Conservation (phyloP, 2,329 filamentous ascomycete species). For the Alternaria sp. region DNA sequence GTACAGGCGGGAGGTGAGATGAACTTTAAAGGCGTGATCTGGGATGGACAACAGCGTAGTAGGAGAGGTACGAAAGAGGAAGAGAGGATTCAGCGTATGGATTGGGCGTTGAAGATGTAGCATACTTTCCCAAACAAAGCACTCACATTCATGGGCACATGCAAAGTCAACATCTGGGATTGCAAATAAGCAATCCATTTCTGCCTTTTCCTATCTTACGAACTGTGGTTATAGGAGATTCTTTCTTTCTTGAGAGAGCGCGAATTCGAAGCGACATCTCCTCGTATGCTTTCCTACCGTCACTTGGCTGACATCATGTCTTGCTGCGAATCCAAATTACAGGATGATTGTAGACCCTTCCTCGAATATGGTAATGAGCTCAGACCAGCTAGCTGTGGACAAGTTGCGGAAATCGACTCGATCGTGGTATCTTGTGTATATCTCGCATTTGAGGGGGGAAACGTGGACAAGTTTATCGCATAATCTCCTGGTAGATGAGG, state of each 20-base stretch:
- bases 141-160: background rate
- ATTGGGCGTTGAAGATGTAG: slow-evolving; percentile 1
- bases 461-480: slow-evolving; percentile 60
- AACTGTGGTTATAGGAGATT: slow-evolving; percentile 14
- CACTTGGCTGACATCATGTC: slow-evolving; percentile 10
- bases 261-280: slow-evolving; percentile 6
- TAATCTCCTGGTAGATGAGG: slow-evolving; percentile 98
- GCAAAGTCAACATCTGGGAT: background rate
- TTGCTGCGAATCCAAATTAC: slow-evolving; percentile 19
- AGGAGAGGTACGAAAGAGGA: background rate
- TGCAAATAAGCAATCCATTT: slow-evolving; percentile 19
- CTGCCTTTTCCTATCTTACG: slow-evolving; percentile 13
- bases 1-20: background rate
- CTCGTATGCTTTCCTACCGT: background rate
- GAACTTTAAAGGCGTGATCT: background rate
- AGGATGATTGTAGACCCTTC: slow-evolving; percentile 16
- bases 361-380: slow-evolving; percentile 25
- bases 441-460: slow-evolving; percentile 19
- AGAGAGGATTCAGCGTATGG: background rate
- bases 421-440: slow-evolving; percentile 31
- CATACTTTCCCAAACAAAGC: background rate
- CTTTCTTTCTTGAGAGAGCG: slow-evolving; percentile 7
- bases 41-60: background rate
- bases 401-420: slow-evolving; percentile 25
- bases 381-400: slow-evolving; percentile 33